A percentile compares a stretch with the other conserved stretches of the same genome.
phyloP scores from a whole-genome alignment of 257 asterid genomes.

The Solanum arcanum region DNA sequence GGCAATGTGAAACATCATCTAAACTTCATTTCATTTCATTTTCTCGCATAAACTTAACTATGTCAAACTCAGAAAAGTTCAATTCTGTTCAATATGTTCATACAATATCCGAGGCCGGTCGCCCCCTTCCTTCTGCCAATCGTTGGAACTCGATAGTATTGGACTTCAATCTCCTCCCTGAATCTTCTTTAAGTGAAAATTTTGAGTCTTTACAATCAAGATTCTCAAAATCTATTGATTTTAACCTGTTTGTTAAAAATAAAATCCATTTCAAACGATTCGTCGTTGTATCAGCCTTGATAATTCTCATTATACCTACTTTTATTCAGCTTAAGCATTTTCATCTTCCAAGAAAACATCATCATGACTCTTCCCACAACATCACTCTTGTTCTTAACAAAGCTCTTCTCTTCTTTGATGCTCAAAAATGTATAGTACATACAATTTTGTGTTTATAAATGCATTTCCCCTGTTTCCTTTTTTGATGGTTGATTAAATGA shows the following conservation, averaged over 20 bases:
- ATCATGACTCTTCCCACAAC: constrained; percentile 6
- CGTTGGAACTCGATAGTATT: constrained; percentile 35
- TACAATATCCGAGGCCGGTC: constrained; percentile 21
- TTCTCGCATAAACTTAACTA: background rate
- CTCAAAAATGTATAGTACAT: constrained; percentile 28
- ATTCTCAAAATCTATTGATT: constrained; percentile 33
- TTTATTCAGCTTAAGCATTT: constrained; percentile 17
- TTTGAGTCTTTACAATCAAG: constrained; percentile 31
- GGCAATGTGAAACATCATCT: background rate
- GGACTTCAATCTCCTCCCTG: constrained; percentile 31
- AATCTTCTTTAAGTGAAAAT: constrained; percentile 2
- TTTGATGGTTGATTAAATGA: background rate
- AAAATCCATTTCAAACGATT: constrained; percentile 15
- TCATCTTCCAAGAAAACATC: constrained; percentile 16
- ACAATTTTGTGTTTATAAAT: background rate
- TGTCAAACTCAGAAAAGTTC: background rate
- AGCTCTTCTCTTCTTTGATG: constrained; percentile 56
- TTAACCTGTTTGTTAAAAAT: constrained; percentile 24
- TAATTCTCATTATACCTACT: constrained; percentile 1
- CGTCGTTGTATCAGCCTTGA: background rate
- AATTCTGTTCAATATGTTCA: constrained; percentile 4
- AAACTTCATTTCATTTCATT: background rate
- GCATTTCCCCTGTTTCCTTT: background rate
- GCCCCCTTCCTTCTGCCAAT: constrained; percentile 28
- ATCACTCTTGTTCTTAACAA: constrained; percentile 26